Percentiles rank a stretch among this genome's conserved stretches.
Conservation (phyloP, 2,329 filamentous ascomycete species). For the Fusarium tricinctum region DNA sequence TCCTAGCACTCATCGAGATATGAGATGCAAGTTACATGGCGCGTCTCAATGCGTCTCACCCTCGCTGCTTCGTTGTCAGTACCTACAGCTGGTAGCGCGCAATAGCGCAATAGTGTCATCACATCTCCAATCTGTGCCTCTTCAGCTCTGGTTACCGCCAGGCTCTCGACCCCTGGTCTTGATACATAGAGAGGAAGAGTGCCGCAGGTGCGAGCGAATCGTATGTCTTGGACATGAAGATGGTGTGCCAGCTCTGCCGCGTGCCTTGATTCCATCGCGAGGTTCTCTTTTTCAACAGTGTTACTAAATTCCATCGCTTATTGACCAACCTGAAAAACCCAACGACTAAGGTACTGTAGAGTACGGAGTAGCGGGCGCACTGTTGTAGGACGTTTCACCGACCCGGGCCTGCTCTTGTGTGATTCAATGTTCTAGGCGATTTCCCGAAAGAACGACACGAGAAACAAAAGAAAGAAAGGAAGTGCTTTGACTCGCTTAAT, state of each 20-base stretch:
- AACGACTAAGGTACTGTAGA: neutral
- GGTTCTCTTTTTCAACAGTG: constrained; percentile 9
- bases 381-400: constrained; percentile 30
- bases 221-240: constrained; percentile 25
- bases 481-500: constrained; percentile 32
- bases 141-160: constrained; percentile 41
- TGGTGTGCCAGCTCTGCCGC: constrained; percentile 12
- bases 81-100: constrained; percentile 16
- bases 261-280: constrained; percentile 28
- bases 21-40: constrained; percentile 22
- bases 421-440: constrained; percentile 30
- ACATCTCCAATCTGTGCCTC: constrained; percentile 29
- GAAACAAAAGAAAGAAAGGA: constrained; percentile 22
- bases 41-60: constrained; percentile 18
- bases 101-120: constrained; percentile 27
- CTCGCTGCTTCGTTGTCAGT: constrained; percentile 33
- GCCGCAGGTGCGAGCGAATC: constrained; percentile 32
- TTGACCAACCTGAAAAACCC: neutral
- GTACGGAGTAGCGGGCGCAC: constrained; percentile 18
- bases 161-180: constrained; percentile 32
- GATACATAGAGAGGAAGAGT: constrained; percentile 22
- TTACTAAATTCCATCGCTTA: neutral
- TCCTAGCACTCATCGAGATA: constrained; percentile 5
- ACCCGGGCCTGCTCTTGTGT: constrained; percentile 10
- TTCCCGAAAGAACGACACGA: constrained; percentile 31